Evolutionary conservation across 2,329 filamentous ascomycete genomes (phyloP), one percentile per base, ranked within the genome.

Genomic region (Microsporum canis): DNA sequence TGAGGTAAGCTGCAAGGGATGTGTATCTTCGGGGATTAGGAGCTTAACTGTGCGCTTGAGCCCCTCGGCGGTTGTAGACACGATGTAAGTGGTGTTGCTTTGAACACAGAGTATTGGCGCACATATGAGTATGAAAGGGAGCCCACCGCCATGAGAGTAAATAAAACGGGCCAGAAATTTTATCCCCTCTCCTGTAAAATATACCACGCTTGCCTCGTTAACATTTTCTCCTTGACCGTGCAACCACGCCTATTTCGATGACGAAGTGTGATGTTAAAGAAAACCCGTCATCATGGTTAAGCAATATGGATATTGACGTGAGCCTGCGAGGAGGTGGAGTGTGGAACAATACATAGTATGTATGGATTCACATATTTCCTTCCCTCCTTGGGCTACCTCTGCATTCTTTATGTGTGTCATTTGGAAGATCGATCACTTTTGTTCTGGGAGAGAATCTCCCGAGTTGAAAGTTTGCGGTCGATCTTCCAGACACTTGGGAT

Each of bases 401-500:
- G 23, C 49, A 23, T 53, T 10, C 10, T 8, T 6, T 53, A 38
- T 34, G 33, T 55, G 33, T 55, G 31, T 36, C 51, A 55, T 36
- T 23, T 17, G 33, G 51, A 55, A 55, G 51, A 36, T 55, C 51
- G 17, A 36, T 34, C 51, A 55, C n/a, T 36, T 55, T 34, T 29
- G 34, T 55, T n/a, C 36, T 4, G 29, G n/a, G 39, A 36, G 33
- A 23, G 51, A 55, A 55, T 36, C 23, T 23, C 51, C 51, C 51
- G 51, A 38, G 23, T 17, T 36, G 23, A 55, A 31, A 55, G 51
- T 55, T 55, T 38, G n/a, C n/a, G 31, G 51, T 55, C 51, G 51
- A 38, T 55, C 51, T 55, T 55, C 51, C 51, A 55, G 33, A 55
- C n/a, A 55, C 51, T 34, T 31, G 51, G 51, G 31, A 55, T 55